phyloP scores from a whole-genome alignment of 805 yeast species.

The Schizosaccharomyces japonicus region DNA sequence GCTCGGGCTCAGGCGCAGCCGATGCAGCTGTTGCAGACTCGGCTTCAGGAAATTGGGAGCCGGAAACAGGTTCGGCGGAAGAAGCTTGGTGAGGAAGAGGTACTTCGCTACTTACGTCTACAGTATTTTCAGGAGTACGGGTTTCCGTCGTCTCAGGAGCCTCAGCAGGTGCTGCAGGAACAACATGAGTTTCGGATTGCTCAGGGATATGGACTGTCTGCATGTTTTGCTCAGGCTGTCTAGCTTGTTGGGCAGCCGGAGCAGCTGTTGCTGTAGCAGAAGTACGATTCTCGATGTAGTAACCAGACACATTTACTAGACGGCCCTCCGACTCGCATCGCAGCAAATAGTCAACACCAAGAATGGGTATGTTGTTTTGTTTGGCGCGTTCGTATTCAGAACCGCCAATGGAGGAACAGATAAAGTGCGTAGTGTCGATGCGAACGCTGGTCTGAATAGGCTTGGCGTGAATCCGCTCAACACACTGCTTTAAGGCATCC shows the following conservation, averaged over 20 bases:
- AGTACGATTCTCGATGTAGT: slow-evolving; percentile 23
- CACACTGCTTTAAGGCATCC: slow-evolving; percentile 36
- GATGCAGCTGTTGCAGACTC: too few species aligned
- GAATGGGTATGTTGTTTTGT: slow-evolving; percentile 72
- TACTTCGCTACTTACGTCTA: too few species aligned
- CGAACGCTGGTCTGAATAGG: slow-evolving; percentile 49
- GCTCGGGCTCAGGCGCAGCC: too few species aligned
- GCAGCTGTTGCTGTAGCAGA: not conserved
- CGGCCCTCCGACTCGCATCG: slow-evolving; percentile 78
- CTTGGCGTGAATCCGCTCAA: slow-evolving; percentile 56
- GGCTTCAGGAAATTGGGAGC: too few species aligned
- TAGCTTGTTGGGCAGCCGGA: not conserved
- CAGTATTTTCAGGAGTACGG: too few species aligned
- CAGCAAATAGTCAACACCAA: slow-evolving; percentile 88
- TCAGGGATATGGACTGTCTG: not conserved
- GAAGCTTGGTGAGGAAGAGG: too few species aligned
- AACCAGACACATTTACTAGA: slow-evolving; percentile 79
- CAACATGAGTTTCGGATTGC: not conserved
- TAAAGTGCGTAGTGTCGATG: slow-evolving; percentile 83
- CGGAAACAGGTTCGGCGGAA: too few species aligned
- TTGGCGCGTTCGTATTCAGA: slow-evolving; percentile 57
- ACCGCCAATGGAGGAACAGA: slow-evolving; percentile 29
- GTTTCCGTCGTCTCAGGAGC: too few species aligned
- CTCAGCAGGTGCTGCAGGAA: not conserved
- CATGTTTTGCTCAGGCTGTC: not conserved